These are phyloP conservation scores for Cytidiella melzeri DNA, from an alignment of 768 basidiomycete genomes.

Conservation along the genomic window DNA sequence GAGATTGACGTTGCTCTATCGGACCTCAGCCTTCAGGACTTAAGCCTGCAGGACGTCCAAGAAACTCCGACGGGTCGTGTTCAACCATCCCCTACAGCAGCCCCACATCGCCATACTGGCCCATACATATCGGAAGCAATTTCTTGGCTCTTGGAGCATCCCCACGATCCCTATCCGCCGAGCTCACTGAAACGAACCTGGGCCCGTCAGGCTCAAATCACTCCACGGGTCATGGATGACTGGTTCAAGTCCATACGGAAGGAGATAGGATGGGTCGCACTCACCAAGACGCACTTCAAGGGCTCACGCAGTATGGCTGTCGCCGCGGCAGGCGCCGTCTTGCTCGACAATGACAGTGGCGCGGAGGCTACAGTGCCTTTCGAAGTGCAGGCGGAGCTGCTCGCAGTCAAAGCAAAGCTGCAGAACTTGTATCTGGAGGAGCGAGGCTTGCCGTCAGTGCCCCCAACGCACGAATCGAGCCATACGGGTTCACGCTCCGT, in stretches of 20 bases:
- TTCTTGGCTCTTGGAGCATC: conserved; percentile 7
- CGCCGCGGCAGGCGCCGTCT: conserved; percentile 1
- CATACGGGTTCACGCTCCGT: too few relatives aligned
- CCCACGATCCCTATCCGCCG: conserved; percentile 17
- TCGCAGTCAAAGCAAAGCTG: neutral
- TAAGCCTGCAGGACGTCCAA: neutral
- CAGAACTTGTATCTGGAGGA: neutral
- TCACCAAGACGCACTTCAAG: conserved; percentile 5
- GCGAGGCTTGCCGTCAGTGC: too few relatives aligned
- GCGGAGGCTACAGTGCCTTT: neutral
- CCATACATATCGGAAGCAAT: conserved; percentile 1
- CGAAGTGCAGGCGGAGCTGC: conserved; percentile 1
- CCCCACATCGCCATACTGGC: neutral
- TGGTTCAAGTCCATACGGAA: conserved; percentile 14
- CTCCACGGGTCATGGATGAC: neutral
- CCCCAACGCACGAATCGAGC: too few relatives aligned
- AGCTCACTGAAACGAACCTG: conserved; percentile 7
- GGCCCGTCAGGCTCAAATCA: conserved; percentile 7
- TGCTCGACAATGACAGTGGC: neutral
- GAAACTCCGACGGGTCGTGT: neutral
- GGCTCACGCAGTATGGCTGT: conserved; percentile 10
- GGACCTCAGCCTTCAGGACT: neutral
- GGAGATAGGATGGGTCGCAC: conserved; percentile 8
- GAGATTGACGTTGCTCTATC: conserved; percentile 6
- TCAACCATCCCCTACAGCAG: neutral